phyloP scores from a whole-genome alignment of 495 filamentous ascomycete species.

The Talaromyces borbonicus region DNA sequence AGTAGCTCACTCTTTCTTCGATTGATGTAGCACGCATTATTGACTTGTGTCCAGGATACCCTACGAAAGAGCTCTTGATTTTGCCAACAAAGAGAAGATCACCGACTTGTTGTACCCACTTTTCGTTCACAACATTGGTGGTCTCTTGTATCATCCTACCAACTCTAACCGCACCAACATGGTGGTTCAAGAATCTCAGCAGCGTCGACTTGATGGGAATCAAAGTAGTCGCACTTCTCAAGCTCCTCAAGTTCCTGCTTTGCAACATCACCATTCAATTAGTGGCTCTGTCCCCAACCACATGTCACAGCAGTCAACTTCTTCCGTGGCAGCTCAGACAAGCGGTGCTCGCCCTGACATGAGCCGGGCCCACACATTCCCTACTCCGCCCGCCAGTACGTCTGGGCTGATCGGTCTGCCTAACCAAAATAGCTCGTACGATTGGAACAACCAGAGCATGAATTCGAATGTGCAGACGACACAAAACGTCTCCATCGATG shows the following conservation, averaged over 20 bases:
- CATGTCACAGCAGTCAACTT: conserved; percentile 53
- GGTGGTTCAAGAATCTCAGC: conserved; percentile 79
- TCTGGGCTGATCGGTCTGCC: conserved; percentile 82
- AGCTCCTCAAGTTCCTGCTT: conserved; percentile 58
- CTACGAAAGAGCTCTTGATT: conserved; percentile 90
- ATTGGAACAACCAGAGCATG: conserved; percentile 64
- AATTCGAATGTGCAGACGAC: conserved; percentile 49
- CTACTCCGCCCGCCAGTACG: conserved; percentile 86
- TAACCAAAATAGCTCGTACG: conserved; percentile 60
- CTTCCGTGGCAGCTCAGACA: conserved; percentile 65
- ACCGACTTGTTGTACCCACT: conserved; percentile 90
- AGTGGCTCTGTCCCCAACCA: conserved; percentile 52
- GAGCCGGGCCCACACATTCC: conserved; percentile 81
- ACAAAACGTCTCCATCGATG: conserved; percentile 80
- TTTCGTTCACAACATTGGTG: conserved; percentile 96
- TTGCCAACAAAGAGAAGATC: conserved; percentile 99
- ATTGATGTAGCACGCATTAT: not conserved
- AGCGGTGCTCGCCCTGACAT: conserved; percentile 57
- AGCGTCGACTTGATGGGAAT: conserved; percentile 48
- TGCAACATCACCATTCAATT: conserved; percentile 70
- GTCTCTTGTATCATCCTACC: conserved; percentile 85
- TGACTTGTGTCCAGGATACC: conserved; percentile 61
- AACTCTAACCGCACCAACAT: conserved; percentile 74
- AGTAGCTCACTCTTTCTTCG: no score
- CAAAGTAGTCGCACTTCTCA: conserved; percentile 32